Percentiles rank a stretch among this genome's conserved stretches.
phyloP scores from a whole-genome alignment of 495 filamentous ascomycete species.

The Rusavskia elegans region DNA sequence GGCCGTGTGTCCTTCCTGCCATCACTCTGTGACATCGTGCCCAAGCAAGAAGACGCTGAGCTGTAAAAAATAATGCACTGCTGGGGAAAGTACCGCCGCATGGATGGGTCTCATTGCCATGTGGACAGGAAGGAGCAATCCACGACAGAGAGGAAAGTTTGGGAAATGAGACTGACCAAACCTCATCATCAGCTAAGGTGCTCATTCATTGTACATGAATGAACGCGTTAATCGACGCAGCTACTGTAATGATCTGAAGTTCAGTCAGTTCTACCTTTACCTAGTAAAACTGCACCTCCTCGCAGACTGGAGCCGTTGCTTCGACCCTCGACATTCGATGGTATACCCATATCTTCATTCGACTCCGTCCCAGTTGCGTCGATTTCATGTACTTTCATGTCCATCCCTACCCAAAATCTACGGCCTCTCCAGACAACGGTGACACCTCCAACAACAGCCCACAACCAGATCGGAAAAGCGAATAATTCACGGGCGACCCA shows the following conservation, averaged over 20 bases:
- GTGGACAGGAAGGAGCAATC: no score
- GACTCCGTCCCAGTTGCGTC: conserved; percentile 3
- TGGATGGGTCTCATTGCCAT: no score
- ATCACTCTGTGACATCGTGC: no score
- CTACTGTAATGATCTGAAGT: neutral
- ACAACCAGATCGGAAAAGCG: conserved; percentile 74
- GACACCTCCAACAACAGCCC: conserved; percentile 68
- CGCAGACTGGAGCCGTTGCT: neutral
- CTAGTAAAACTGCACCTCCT: neutral
- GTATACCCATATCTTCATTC: neutral
- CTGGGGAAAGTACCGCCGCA: no score
- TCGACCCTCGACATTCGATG: neutral
- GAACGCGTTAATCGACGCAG: no score
- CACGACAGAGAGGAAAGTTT: no score
- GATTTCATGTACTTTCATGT: conserved; percentile 60
- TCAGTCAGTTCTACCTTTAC: neutral
- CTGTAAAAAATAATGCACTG: no score
- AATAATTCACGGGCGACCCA: conserved; percentile 77
- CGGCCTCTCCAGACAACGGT: conserved; percentile 78
- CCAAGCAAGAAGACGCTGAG: no score
- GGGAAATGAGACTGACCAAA: no score
- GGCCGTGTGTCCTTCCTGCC: no score
- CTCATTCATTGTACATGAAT: no score
- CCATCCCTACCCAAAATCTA: conserved; percentile 63
- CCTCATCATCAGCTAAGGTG: no score